phyloP scores from a whole-genome alignment of 78 protist genomes.

The Protostelium mycophagum region DNA sequence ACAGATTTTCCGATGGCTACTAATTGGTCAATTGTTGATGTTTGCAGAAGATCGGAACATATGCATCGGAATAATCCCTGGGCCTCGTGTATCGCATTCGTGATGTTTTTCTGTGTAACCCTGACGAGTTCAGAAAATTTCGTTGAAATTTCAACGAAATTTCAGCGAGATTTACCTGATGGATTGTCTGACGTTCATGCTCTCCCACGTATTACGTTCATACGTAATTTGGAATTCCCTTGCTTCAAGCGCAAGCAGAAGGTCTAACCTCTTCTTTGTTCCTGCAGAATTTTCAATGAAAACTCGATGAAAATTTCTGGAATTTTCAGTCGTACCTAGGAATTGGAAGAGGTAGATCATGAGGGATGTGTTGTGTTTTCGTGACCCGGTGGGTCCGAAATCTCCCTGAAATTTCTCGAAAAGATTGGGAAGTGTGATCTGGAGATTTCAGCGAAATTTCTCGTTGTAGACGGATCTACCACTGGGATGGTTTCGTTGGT shows the following conservation, averaged over 20 bases:
- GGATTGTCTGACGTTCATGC: neutral
- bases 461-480: neutral
- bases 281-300: too few relatives aligned
- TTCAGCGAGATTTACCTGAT: too few relatives aligned
- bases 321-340: neutral
- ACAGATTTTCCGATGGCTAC: neutral
- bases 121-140: too few relatives aligned
- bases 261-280: neutral
- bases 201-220: neutral
- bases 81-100: neutral
- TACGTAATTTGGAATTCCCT: neutral
- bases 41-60: neutral
- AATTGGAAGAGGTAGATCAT: neutral
- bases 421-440: too few relatives aligned
- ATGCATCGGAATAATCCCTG: neutral
- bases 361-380: neutral
- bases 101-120: neutral
- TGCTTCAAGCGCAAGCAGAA: neutral
- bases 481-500: neutral
- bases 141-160: too few relatives aligned
- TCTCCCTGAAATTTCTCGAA: neutral
- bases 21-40: neutral
- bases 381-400: neutral
- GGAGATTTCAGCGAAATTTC: neutral
- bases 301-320: too few relatives aligned